A percentile compares a stretch with the other conserved stretches of the same genome.
Conservation (phyloP, 202 grass and related monocot genomes). For the Carex sylvatica region DNA sequence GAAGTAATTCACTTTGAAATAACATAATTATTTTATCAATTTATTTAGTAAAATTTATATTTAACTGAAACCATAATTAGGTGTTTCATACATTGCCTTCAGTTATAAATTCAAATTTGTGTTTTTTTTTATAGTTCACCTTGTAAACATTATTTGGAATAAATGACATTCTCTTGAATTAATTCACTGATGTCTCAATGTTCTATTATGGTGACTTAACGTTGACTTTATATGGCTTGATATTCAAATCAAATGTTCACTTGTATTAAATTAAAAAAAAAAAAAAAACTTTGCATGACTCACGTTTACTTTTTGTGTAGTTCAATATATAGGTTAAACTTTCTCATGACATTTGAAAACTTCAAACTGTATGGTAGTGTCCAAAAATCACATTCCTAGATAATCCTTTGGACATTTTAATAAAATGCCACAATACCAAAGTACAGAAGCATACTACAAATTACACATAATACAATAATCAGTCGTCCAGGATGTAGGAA, state of each 20-base stretch:
- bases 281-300: not conserved
- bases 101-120: no score
- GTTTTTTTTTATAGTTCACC: no score
- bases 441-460: not conserved
- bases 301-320: not conserved
- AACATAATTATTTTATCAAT: no score
- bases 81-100: no score
- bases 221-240: not conserved
- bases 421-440: not conserved
- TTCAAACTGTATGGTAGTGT: not conserved
- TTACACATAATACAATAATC: constrained; percentile 2
- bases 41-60: no score
- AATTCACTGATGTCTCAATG: not conserved
- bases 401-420: not conserved
- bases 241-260: not conserved
- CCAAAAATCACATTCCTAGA: not conserved
- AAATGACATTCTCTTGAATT: no score
- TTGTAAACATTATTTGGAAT: no score
- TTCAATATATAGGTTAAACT: not conserved
- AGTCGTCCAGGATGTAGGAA: not conserved
- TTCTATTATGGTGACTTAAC: not conserved
- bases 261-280: not conserved
- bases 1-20: no score
- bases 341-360: not conserved
- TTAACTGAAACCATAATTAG: no score